Base-by-base conservation (phyloP, 805 yeast species). In the Spathaspora boniae region DNA sequence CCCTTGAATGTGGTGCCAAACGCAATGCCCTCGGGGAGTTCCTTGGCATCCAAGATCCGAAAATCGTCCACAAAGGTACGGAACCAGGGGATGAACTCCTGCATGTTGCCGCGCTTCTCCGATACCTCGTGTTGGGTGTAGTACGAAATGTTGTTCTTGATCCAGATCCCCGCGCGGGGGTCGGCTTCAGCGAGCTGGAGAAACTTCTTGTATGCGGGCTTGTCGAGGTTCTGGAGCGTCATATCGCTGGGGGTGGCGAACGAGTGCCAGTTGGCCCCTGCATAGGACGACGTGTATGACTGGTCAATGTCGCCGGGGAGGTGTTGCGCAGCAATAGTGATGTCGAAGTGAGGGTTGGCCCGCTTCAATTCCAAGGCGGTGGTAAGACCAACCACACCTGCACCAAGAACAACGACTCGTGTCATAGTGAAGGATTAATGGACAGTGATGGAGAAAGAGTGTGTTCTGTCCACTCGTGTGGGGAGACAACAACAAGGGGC, bases 251-350 rank as follows among this genome's bases (percentile, higher is more conserved):
- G 39, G 1, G 46, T 26, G 2, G 84, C 86, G 56, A 78, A 76
- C 9, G 82, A 73, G 31, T 63, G 66, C 85, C 86, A 81, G 46
- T 80, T 76, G 30, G 86, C 88, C 4, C 87, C 87, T 0, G 86
- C 87, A 51, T 67, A 74, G 3, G 86, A 86, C 0, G 83, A 77
- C 3, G 84, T 70, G 49, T 76, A 81, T 7, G 68, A 68, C 33
- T 70, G 68, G 31, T 53, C 44, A 20, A 48, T 38, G 51, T 80
- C 85, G 1, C 83, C 82, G 1, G 85, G 85, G 18, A 79, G 51
- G 42, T 70, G 53, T 2, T 51, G 46, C 0, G 56, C 68, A 4
- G 53, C 59, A 15, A 63, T 48, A 3, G 67, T 58, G 29, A 65
- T 50, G 16, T 54, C 52, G 34, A 41, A 42, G 2, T 40, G 31